phyloP scores from a whole-genome alignment of 805 yeast species.

The Jamesozyma lodderae region DNA sequence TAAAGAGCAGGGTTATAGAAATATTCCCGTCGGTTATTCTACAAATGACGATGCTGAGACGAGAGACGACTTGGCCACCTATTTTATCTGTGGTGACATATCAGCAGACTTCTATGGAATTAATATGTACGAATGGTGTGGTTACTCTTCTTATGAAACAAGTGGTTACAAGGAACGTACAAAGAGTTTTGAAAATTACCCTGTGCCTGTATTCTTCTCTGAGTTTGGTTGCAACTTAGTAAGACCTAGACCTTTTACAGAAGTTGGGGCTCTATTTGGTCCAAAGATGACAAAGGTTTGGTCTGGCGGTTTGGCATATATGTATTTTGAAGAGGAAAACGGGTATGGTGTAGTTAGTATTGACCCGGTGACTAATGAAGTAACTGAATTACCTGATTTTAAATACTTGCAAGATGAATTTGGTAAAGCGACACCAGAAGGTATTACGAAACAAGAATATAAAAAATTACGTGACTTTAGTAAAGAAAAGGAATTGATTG shows the following conservation, averaged over 20 bases:
- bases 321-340: conserved; percentile 73
- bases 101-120: conserved; percentile 72
- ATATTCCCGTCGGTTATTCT: conserved; percentile 89
- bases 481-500: neutral
- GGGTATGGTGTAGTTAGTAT: conserved; percentile 61
- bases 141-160: conserved; percentile 46
- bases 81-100: conserved; percentile 69
- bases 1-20: conserved; percentile 47
- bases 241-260: conserved; percentile 63
- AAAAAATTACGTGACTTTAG: conserved; percentile 3
- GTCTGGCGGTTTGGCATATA: conserved; percentile 82
- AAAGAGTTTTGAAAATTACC: conserved; percentile 49
- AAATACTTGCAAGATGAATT: conserved; percentile 46
- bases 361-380: conserved; percentile 31
- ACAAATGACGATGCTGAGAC: conserved; percentile 82
- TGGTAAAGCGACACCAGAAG: conserved; percentile 39
- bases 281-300: conserved; percentile 65
- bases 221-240: conserved; percentile 72
- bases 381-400: conserved; percentile 53
- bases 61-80: conserved; percentile 70
- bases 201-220: conserved; percentile 68
- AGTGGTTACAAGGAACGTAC: conserved; percentile 66
- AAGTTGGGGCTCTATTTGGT: conserved; percentile 56
- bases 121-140: conserved; percentile 88
- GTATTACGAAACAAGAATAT: conserved; percentile 18